These are phyloP conservation scores for Groenewaldozyma salmanticensis DNA, from an alignment of 805 yeast genomes.

Conservation along the genomic window DNA sequence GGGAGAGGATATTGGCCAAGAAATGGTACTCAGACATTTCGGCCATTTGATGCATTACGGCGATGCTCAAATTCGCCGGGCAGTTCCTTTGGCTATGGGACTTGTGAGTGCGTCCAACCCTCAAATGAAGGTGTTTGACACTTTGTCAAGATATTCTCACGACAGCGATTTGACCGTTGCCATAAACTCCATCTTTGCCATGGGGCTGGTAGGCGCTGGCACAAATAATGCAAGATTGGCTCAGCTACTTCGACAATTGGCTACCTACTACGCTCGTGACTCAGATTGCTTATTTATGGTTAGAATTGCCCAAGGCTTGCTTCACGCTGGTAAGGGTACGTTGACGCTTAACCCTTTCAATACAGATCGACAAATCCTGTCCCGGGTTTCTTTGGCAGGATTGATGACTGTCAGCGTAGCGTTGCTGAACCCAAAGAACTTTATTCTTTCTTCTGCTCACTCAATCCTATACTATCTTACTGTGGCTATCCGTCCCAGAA, in stretches of 20 bases:
- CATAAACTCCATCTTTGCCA: conserved; percentile 84
- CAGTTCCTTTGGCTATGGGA: conserved; percentile 98
- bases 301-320: conserved; percentile 87
- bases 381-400: conserved; percentile 85
- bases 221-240: conserved; percentile 97
- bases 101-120: conserved; percentile 88
- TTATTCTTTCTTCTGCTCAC: conserved; percentile 66
- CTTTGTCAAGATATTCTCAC: conserved; percentile 91
- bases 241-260: conserved; percentile 88
- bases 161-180: conserved; percentile 93
- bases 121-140: conserved; percentile 93
- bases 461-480: conserved; percentile 77
- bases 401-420: conserved; percentile 76
- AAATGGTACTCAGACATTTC: conserved; percentile 94
- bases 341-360: conserved; percentile 81
- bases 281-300: conserved; percentile 87
- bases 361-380: conserved; percentile 75
- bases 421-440: conserved; percentile 73
- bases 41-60: conserved; percentile 98
- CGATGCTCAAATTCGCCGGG: conserved; percentile 76
- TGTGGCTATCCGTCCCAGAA: conserved; percentile 85
- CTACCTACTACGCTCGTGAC: conserved; percentile 84
- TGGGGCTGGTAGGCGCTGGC: conserved; percentile 99
- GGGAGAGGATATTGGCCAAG: conserved; percentile 98
- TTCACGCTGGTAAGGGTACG: conserved; percentile 95